Conservation (phyloP, 352 stramenopile genomes). For the Poterioochromonas sp. region DNA sequence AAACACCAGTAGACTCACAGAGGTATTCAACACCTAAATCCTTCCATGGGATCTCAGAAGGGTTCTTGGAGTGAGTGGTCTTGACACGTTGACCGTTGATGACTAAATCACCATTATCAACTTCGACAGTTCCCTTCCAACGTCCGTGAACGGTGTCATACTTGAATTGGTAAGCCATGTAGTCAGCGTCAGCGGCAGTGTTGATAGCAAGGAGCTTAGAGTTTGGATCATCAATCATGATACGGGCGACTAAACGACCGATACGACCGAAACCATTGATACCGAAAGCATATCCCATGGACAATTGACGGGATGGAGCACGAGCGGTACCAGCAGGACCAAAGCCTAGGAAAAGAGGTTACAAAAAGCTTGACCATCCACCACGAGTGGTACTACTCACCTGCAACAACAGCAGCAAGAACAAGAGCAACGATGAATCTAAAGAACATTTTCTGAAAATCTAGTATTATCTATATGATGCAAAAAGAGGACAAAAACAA, state of each 20-base stretch:
- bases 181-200: constrained; percentile 72
- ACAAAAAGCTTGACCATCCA: no score
- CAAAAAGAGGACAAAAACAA: no score
- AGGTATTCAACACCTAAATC: constrained; percentile 77
- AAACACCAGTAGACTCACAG: constrained; percentile 84
- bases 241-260: constrained; percentile 75
- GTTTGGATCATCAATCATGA: constrained; percentile 48
- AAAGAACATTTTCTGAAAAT: no score
- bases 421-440: no score
- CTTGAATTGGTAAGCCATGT: constrained; percentile 94
- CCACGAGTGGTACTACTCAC: no score
- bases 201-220: constrained; percentile 69
- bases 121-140: constrained; percentile 71
- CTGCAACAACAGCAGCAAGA: no score
- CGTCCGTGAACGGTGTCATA: constrained; percentile 89
- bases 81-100: constrained; percentile 73
- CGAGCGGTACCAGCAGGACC: no score
- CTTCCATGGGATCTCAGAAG: constrained; percentile 63
- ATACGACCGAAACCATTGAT: constrained; percentile 99
- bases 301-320: not conserved
- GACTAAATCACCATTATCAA: constrained; percentile 62
- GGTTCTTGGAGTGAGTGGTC: constrained; percentile 65
- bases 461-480: no score
- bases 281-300: constrained; percentile 53
- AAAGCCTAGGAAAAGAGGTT: no score